Conservation (phyloP, 2,329 filamentous ascomycete species). For the Penicillium sp. region DNA sequence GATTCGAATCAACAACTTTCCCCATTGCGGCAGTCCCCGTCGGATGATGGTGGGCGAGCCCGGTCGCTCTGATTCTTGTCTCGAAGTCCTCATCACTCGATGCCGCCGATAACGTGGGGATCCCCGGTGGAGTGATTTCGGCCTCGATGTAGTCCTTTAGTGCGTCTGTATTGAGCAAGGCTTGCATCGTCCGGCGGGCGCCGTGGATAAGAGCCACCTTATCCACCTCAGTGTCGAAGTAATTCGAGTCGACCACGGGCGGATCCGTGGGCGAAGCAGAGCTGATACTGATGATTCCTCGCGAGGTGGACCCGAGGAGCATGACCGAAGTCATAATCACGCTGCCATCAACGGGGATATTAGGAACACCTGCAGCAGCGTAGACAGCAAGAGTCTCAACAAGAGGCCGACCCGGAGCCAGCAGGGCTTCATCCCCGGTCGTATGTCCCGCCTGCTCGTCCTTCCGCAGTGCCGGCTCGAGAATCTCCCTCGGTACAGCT, state of each 20-base stretch:
- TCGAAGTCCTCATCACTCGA: background rate
- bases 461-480: background rate
- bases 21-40: background rate
- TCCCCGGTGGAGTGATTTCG: background rate
- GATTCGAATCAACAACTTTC: background rate
- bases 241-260: conserved; percentile 6
- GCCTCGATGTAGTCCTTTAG: background rate
- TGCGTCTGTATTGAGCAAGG: background rate
- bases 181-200: conserved; percentile 1
- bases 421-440: background rate
- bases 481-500: background rate
- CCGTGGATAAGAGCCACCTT: conserved; percentile 4
- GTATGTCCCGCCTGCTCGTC: background rate
- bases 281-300: conserved; percentile 15
- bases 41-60: background rate
- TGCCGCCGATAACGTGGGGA: background rate
- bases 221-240: conserved; percentile 13
- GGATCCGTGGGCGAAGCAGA: background rate
- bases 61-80: conserved; percentile 1
- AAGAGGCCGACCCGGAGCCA: background rate
- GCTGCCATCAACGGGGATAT: conserved; percentile 11
- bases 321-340: conserved; percentile 18
- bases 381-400: conserved; percentile 1
- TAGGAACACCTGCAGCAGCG: background rate
- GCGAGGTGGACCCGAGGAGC: conserved; percentile 14